Conservation (phyloP, 2,329 filamentous ascomycete species). For the Stagonosporopsis cucurbitacearum region DNA sequence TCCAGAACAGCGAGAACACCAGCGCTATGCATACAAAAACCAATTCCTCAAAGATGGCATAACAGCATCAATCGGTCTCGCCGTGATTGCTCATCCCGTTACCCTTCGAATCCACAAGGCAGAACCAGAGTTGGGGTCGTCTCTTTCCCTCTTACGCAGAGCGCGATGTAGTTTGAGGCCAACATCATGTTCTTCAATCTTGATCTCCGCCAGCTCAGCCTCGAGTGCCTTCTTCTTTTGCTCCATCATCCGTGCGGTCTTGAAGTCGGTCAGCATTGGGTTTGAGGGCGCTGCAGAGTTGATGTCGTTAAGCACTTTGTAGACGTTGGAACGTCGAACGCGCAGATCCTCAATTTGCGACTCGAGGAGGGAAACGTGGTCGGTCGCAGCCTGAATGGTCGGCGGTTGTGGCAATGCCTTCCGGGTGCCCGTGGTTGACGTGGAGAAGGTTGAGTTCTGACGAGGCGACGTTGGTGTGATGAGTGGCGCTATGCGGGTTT, state of each 20-base stretch:
- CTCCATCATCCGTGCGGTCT: slow-evolving; percentile 43
- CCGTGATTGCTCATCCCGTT: slow-evolving; percentile 28
- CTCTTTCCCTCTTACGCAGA: slow-evolving; percentile 48
- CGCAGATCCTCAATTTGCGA: slow-evolving; percentile 49
- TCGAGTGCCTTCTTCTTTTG: slow-evolving; percentile 45
- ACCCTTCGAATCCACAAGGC: slow-evolving; percentile 51
- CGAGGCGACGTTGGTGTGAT: slow-evolving; percentile 31
- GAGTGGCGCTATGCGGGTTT: slow-evolving; percentile 20
- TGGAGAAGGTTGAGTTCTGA: slow-evolving; percentile 28
- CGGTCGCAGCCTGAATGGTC: slow-evolving; percentile 40
- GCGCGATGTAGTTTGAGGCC: slow-evolving; percentile 51
- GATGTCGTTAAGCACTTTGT: slow-evolving; percentile 45
- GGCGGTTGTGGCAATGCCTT: slow-evolving; percentile 51
- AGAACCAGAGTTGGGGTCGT: slow-evolving; percentile 43
- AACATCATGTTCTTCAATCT: slow-evolving; percentile 48
- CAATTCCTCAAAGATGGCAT: neutral
- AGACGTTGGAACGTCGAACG: slow-evolving; percentile 47
- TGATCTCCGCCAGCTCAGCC: slow-evolving; percentile 48
- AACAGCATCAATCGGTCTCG: neutral
- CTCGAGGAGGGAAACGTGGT: slow-evolving; percentile 47
- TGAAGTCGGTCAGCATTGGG: slow-evolving; percentile 48
- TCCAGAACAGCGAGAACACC: neutral
- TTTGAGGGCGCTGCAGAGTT: slow-evolving; percentile 46
- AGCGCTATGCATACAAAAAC: slow-evolving; percentile 10
- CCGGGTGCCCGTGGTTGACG: slow-evolving; percentile 34